Conservation (phyloP, 2,329 filamentous ascomycete species). For the Aspergillus sp. region DNA sequence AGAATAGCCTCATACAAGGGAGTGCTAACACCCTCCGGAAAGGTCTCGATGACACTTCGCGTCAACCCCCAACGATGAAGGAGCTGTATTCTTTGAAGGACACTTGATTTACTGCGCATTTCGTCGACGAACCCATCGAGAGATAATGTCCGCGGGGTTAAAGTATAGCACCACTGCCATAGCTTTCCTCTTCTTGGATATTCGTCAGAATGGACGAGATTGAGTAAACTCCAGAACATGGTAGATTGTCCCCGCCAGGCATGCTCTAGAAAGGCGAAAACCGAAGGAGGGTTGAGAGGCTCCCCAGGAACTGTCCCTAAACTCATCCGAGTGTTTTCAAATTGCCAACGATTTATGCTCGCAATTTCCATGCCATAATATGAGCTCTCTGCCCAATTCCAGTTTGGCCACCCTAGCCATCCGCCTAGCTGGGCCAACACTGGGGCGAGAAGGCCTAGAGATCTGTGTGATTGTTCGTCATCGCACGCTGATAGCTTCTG, state of each 20-base stretch:
- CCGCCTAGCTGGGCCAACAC: conserved; percentile 75
- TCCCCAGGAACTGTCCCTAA: conserved; percentile 47
- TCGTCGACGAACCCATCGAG: conserved; percentile 67
- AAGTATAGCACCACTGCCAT: conserved; percentile 38
- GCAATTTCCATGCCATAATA: conserved; percentile 64
- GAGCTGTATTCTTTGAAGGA: conserved; percentile 68
- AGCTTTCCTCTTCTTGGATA: conserved; percentile 29
- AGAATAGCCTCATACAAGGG: conserved; percentile 81
- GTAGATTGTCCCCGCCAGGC: conserved; percentile 34
- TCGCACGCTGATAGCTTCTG: conserved; percentile 71
- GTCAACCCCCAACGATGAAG: conserved; percentile 69
- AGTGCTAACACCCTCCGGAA: conserved; percentile 80
- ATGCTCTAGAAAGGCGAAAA: conserved; percentile 56
- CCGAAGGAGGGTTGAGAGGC: conserved; percentile 58
- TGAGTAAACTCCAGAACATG: conserved; percentile 52
- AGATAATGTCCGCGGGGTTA: conserved; percentile 67
- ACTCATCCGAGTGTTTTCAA: conserved; percentile 53
- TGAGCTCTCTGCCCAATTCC: conserved; percentile 53
- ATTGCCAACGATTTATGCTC: conserved; percentile 54
- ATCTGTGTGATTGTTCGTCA: conserved; percentile 47
- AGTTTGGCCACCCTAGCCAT: conserved; percentile 75
- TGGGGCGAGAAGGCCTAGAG: conserved; percentile 60
- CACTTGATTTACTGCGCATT: conserved; percentile 50
- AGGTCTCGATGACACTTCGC: conserved; percentile 67
- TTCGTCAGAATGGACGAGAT: conserved; percentile 43